Conservation (phyloP, 441 rosid genomes). For the Pelargonium australe region DNA sequence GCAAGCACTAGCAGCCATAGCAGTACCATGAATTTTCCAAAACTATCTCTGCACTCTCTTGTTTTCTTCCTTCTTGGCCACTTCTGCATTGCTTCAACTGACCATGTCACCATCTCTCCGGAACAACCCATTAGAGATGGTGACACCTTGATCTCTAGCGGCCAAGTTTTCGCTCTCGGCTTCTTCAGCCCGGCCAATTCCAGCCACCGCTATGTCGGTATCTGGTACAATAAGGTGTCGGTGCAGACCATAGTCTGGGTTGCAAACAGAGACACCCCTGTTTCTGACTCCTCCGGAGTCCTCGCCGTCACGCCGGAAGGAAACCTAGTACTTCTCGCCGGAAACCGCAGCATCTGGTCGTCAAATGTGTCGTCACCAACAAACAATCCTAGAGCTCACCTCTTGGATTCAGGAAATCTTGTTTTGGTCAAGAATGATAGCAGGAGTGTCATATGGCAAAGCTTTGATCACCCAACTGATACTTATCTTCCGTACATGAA, state of each 20-base stretch:
- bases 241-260: slow-evolving; percentile 52
- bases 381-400: slow-evolving; percentile 27
- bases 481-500: slow-evolving; percentile 25
- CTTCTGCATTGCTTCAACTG: slow-evolving; percentile 14
- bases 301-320: slow-evolving; percentile 38
- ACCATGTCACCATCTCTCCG: slow-evolving; percentile 31
- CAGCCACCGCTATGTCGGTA: slow-evolving; percentile 42
- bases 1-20: too few species aligned
- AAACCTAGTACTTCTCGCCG: slow-evolving; percentile 31
- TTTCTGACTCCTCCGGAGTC: slow-evolving; percentile 35
- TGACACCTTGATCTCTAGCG: slow-evolving; percentile 38
- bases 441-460: slow-evolving; percentile 41
- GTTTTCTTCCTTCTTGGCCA: slow-evolving; percentile 22
- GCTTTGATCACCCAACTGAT: slow-evolving; percentile 49
- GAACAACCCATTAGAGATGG: slow-evolving; percentile 38
- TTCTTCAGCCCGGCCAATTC: slow-evolving; percentile 49
- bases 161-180: slow-evolving; percentile 42
- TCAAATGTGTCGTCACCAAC: slow-evolving; percentile 30
- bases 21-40: neutral
- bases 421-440: slow-evolving; percentile 30
- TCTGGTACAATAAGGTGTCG: slow-evolving; percentile 47
- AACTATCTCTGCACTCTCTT: neutral
- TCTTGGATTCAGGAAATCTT: slow-evolving; percentile 57
- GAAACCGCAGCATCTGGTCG: slow-evolving; percentile 47
- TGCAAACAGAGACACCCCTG: slow-evolving; percentile 56